A percentile compares a stretch with the other conserved stretches of the same genome.
Evolutionary conservation across 176 grass and related monocot species (phyloP).

Genomic region (Oryza meridionalis): DNA sequence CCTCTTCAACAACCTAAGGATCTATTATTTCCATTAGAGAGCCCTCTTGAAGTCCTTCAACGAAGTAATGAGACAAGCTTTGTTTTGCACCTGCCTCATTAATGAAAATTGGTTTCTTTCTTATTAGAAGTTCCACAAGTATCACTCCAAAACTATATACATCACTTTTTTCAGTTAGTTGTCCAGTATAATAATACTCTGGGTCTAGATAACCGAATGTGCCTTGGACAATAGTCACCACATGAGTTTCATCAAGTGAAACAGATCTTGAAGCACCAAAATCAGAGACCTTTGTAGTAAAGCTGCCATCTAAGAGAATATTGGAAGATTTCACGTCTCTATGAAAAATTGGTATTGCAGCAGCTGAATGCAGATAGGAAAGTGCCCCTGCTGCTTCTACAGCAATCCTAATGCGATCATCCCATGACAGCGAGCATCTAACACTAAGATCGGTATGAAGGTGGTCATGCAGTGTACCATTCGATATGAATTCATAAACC

Average conservation of each 20-base stretch:
- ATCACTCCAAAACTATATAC: slow-evolving; percentile 71
- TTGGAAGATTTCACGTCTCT: background rate
- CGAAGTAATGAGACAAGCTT: slow-evolving; percentile 47
- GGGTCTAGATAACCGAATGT: slow-evolving; percentile 53
- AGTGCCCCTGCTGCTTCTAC: background rate
- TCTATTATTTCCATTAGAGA: slow-evolving; percentile 31
- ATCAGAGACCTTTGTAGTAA: slow-evolving; percentile 45
- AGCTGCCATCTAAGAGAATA: slow-evolving; percentile 13
- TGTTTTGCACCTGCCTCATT: slow-evolving; percentile 24
- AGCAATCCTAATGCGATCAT: background rate
- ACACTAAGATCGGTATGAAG: background rate
- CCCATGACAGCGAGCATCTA: background rate
- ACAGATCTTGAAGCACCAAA: slow-evolving; percentile 62
- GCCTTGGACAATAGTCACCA: slow-evolving; percentile 62
- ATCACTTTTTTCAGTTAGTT: slow-evolving; percentile 58
- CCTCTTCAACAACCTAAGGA: slow-evolving; percentile 36
- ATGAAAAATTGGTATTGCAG: background rate
- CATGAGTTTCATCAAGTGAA: slow-evolving; percentile 51
- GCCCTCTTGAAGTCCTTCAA: slow-evolving; percentile 14
- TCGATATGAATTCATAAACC: background rate
- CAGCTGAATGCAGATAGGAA: background rate
- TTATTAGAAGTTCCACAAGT: slow-evolving; percentile 42
- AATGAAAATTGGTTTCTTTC: slow-evolving; percentile 56
- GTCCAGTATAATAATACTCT: slow-evolving; percentile 44
- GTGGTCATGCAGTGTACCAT: background rate